phyloP scores from a whole-genome alignment of 768 basidiomycete genomes.

The Boletus pseudo-olivaceus region DNA sequence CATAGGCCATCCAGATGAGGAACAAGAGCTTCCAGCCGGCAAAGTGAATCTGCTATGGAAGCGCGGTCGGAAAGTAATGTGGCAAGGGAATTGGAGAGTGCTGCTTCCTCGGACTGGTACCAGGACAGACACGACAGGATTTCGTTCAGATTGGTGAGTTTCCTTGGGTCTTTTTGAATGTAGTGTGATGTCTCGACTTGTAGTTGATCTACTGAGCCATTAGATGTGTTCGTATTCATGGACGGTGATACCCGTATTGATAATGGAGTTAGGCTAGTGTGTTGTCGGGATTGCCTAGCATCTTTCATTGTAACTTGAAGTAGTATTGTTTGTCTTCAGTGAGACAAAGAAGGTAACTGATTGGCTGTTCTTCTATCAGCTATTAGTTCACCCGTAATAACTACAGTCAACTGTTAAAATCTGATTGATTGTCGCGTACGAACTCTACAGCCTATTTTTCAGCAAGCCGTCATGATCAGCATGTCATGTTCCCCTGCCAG shows the following conservation, averaged over 20 bases:
- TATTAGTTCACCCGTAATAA: too few species aligned
- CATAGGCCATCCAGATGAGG: slow-evolving; percentile 64
- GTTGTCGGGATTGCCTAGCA: not conserved
- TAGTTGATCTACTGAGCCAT: slow-evolving; percentile 4
- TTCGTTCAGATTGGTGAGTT: slow-evolving; percentile 61
- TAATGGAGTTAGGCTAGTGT: not conserved
- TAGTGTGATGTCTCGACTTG: slow-evolving; percentile 5
- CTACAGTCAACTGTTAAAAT: too few species aligned
- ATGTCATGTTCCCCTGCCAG: too few species aligned
- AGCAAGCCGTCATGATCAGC: too few species aligned
- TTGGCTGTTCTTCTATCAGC: too few species aligned
- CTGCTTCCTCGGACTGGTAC: slow-evolving; percentile 73
- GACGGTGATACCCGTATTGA: not conserved
- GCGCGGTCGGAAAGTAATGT: slow-evolving; percentile 65
- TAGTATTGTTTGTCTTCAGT: too few species aligned
- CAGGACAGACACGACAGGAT: slow-evolving; percentile 72
- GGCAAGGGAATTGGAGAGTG: slow-evolving; percentile 70
- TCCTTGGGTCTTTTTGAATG: slow-evolving; percentile 24
- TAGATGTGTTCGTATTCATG: slow-evolving; percentile 11
- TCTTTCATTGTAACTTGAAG: too few species aligned
- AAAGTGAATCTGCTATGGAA: slow-evolving; percentile 60
- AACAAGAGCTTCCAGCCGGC: slow-evolving; percentile 55
- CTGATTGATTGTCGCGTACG: too few species aligned
- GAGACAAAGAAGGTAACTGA: too few species aligned
- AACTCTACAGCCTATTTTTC: too few species aligned